These are phyloP conservation scores for Paraphaeosphaeria minitans DNA, from an alignment of 2,329 filamentous ascomycete species.

Conservation along the genomic window DNA sequence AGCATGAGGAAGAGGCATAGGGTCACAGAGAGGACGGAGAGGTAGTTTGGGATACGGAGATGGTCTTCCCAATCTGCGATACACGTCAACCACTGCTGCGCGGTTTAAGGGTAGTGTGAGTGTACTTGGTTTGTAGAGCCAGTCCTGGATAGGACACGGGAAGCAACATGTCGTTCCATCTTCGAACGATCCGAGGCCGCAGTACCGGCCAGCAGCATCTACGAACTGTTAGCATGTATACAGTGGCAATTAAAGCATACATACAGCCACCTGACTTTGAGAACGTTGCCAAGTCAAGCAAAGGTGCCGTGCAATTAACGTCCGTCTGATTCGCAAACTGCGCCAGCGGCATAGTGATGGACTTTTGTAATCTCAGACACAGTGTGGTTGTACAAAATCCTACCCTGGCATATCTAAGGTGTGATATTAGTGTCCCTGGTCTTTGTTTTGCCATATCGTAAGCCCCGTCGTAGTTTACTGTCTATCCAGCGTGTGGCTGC, in stretches of 20 bases:
- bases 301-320: conserved; percentile 25
- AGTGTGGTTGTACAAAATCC: neutral
- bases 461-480: neutral
- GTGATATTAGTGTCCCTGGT: neutral
- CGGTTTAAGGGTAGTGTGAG: neutral
- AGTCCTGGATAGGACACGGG: conserved; percentile 81
- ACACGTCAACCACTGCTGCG: neutral
- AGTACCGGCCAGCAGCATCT: conserved; percentile 60
- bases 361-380: neutral
- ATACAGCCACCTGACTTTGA: conserved; percentile 27
- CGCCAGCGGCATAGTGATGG: conserved; percentile 13
- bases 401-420: neutral
- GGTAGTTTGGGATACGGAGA: conserved; percentile 70
- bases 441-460: conserved; percentile 9
- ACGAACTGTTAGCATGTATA: neutral
- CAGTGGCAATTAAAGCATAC: conserved; percentile 10
- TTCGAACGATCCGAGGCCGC: conserved; percentile 49
- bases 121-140: conserved; percentile 64
- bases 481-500: conserved; percentile 1
- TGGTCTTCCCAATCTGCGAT: conserved; percentile 30
- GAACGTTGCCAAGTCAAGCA: conserved; percentile 30
- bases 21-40: conserved; percentile 71
- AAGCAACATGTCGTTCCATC: conserved; percentile 71
- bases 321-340: conserved; percentile 24
- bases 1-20: conserved; percentile 74